phyloP scores from a whole-genome alignment of 345 rosid genomes.

The Boechera divaricarpa region DNA sequence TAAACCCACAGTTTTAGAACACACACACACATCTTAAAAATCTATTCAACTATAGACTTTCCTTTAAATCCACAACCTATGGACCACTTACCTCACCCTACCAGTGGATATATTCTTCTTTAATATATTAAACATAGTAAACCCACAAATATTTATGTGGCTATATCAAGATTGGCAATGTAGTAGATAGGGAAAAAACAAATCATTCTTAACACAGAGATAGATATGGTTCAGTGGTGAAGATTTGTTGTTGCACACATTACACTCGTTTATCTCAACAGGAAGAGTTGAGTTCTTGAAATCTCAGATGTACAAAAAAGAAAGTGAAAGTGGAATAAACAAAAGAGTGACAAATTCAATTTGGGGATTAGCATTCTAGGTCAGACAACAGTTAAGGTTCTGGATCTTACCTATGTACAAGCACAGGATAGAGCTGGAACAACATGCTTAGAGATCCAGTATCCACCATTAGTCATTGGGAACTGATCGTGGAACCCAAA shows the following conservation, averaged over 20 bases:
- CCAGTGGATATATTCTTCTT: constrained; percentile 32
- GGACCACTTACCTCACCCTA: constrained; percentile 39
- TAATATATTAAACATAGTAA: constrained; percentile 15
- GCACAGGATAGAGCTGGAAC: constrained; percentile 25
- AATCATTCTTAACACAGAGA: constrained; percentile 16
- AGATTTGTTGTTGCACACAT: constrained; percentile 26
- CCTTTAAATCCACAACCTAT: constrained; percentile 41
- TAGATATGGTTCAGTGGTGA: constrained; percentile 13
- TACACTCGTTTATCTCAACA: constrained; percentile 47
- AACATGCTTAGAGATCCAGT: constrained; percentile 30
- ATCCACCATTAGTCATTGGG: constrained; percentile 45
- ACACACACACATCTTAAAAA: constrained; percentile 34
- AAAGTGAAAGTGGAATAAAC: not conserved
- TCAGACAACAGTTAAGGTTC: constrained; percentile 38
- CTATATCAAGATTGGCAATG: constrained; percentile 30
- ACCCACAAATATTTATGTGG: constrained; percentile 38
- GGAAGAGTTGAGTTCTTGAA: constrained; percentile 32
- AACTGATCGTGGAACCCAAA: constrained; percentile 54
- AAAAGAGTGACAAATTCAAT: constrained; percentile 21
- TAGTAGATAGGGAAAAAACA: constrained; percentile 14
- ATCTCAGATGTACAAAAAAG: constrained; percentile 42
- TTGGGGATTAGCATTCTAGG: constrained; percentile 34
- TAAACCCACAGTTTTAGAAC: constrained; percentile 34
- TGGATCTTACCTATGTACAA: constrained; percentile 46
- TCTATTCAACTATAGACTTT: constrained; percentile 43